phyloP scores from a whole-genome alignment of 768 basidiomycete genomes.

The Kwoniella sp. region DNA sequence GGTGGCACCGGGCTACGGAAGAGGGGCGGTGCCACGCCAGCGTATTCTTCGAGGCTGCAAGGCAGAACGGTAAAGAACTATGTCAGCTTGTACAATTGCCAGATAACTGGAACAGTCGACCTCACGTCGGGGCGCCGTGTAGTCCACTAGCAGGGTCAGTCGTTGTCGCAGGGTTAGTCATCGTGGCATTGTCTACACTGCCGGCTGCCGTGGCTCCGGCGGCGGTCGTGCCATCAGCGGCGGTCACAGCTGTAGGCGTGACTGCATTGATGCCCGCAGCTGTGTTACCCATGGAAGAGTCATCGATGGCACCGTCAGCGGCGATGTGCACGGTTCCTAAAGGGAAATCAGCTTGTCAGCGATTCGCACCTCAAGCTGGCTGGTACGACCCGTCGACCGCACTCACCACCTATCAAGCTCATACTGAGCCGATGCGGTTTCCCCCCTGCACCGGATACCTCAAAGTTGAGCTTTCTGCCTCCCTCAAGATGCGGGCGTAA shows the following conservation, averaged over 20 bases:
- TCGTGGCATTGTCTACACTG: no score
- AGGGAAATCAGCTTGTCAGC: background rate
- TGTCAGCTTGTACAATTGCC: no score
- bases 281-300: background rate
- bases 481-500: background rate
- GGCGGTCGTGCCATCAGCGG: background rate
- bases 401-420: background rate
- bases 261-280: background rate
- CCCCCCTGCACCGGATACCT: no score
- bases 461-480: background rate
- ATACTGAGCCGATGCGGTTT: background rate
- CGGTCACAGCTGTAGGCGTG: background rate
- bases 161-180: no score
- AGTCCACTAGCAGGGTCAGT: conserved; percentile 1
- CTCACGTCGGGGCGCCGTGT: background rate
- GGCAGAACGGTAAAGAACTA: no score
- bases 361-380: no score
- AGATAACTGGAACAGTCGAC: background rate
- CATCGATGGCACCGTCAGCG: background rate
- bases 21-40: background rate
- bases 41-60: background rate
- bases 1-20: background rate
- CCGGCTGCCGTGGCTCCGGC: background rate
- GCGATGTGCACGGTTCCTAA: background rate
- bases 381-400: no score